Base-by-base conservation (phyloP, 495 filamentous ascomycete genomes). In the Cercophora scortea region DNA sequence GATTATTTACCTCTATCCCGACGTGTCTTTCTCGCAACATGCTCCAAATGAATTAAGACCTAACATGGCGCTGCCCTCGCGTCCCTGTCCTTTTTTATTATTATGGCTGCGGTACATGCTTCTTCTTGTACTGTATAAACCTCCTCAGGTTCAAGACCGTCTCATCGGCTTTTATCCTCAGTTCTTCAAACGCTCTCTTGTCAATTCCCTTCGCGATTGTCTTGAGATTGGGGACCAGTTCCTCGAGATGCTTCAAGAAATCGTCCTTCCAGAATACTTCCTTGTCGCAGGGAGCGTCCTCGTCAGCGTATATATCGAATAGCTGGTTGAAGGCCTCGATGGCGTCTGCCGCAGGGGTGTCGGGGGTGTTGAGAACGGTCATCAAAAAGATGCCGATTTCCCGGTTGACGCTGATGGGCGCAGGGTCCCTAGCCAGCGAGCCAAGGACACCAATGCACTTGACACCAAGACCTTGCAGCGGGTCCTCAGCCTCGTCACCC, bases 361-460 rank as follows among this genome's bases (percentile, higher is more conserved):
- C 65, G 8, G 76, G 70, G 8, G 52, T 53, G 25, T 69, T 60
- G 13, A 83, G 60, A 8, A 79, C 56, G 1, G 77, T 78, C 44
- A 84, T 57, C 42, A 85, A 63, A 61, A 84, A 84, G 13, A 79
- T 67, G 15, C 80, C 81, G 42, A 84, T 76, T 48, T 83, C 78
- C 46, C 73, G 67, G 61, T 81, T 78, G 15, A 75, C 54, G 33
- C 64, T 50, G 44, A 75, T 50, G 0, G 72, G 65, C 8, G 69
- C 70, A 32, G 74, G 74, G 32, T 67, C 54, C 8, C 76, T 66
- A 1, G 79, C 82, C 6, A 84, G 66, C 34, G 72, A 71, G 19
- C 82, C 82, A 8, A 84, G 69, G 5, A 82, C 77, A 34, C 82
- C 81, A 56, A 85, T 73, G 53, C 78, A 81, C 63, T 83, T 84